phyloP scores from a whole-genome alignment of 75 land plant species.

The Cunninghamia lanceolata region DNA sequence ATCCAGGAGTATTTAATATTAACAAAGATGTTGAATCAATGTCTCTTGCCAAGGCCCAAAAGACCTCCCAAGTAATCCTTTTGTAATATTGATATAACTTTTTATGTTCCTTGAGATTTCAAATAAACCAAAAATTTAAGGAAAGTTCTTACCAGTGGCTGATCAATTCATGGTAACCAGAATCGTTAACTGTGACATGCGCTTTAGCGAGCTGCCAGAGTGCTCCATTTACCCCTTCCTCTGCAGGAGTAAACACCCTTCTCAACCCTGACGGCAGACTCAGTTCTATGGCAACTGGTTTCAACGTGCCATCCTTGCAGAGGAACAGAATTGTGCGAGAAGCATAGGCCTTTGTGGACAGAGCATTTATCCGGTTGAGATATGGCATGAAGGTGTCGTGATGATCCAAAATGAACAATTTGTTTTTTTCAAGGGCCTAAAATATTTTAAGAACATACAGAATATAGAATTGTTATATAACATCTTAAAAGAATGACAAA shows the following conservation, averaged over 20 bases:
- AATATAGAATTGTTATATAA: not conserved
- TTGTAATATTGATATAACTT: not conserved
- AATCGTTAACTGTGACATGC: conserved; percentile 59
- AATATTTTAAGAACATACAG: not conserved
- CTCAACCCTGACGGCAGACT: conserved; percentile 48
- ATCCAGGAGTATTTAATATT: too few relatives aligned
- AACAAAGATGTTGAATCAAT: not conserved
- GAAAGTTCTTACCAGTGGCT: conserved; percentile 54
- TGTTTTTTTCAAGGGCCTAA: conserved; percentile 54
- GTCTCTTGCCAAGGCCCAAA: not conserved
- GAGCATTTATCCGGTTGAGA: conserved; percentile 48
- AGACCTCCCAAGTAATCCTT: not conserved
- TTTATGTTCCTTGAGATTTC: not conserved
- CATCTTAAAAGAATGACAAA: not conserved
- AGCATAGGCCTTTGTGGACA: conserved; percentile 48
- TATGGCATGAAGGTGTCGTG: conserved; percentile 63
- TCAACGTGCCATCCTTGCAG: conserved; percentile 37
- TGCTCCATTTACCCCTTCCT: conserved; percentile 30
- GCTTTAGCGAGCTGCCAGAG: too few relatives aligned
- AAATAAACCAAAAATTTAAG: not conserved
- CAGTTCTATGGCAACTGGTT: conserved; percentile 67
- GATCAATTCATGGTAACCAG: conserved; percentile 63
- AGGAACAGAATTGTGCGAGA: conserved; percentile 52
- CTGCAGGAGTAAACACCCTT: conserved; percentile 34
- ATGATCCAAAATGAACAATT: conserved; percentile 64